phyloP scores from a whole-genome alignment of 2,329 filamentous ascomycete species.

The Fusarium chuoi region DNA sequence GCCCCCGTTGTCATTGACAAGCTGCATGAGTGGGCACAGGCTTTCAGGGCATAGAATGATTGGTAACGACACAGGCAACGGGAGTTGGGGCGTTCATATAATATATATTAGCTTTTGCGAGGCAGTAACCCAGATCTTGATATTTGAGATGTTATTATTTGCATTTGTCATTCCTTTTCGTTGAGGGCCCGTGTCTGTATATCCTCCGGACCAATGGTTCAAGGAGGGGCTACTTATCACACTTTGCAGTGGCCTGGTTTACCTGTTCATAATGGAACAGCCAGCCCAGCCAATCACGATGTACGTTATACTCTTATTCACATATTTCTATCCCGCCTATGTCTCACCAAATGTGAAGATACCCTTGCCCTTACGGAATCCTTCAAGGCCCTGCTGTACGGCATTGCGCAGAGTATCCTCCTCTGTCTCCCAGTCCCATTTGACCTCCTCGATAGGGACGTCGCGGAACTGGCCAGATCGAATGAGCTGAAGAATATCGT shows the following conservation, averaged over 20 bases:
- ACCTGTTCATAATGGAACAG: not conserved
- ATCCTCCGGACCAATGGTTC: not conserved
- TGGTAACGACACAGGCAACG: not conserved
- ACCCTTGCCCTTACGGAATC: conserved; percentile 88
- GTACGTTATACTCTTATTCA: not conserved
- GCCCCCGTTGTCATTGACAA: conserved; percentile 96
- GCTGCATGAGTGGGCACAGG: conserved; percentile 92
- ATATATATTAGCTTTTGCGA: not conserved
- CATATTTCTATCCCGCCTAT: conserved; percentile 41
- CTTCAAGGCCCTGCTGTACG: conserved; percentile 84
- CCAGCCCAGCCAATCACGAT: not conserved
- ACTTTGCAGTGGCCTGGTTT: not conserved
- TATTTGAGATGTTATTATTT: not conserved
- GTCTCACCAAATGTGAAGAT: conserved; percentile 83
- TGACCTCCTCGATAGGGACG: conserved; percentile 81
- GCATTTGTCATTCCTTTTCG: not conserved
- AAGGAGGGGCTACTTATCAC: not conserved
- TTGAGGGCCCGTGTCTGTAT: not conserved
- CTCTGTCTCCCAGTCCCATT: conserved; percentile 85
- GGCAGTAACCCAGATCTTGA: not conserved
- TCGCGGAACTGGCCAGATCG: conserved; percentile 82
- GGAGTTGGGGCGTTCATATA: conserved; percentile 1
- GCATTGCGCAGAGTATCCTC: conserved; percentile 74
- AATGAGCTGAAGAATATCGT: conserved; percentile 82
- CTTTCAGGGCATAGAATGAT: conserved; percentile 74